These are phyloP conservation scores for Hyaloscypha bicolor DNA, from an alignment of 495 filamentous ascomycete genomes.

Conservation along the genomic window DNA sequence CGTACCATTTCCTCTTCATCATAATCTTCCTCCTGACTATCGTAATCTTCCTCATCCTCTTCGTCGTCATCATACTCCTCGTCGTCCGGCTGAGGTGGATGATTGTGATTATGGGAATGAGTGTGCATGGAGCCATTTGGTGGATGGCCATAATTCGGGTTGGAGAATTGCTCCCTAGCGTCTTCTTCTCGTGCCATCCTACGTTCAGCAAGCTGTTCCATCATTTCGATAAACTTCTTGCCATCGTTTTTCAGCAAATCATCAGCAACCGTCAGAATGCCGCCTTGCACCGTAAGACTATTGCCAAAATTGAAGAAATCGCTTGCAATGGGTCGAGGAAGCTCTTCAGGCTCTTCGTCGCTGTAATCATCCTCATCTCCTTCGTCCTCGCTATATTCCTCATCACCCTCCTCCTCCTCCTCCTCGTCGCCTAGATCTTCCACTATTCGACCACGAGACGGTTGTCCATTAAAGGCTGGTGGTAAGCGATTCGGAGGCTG, in stretches of 20 bases:
- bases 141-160: slow-evolving; percentile 44
- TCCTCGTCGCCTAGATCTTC: slow-evolving; percentile 62
- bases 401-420: slow-evolving; percentile 61
- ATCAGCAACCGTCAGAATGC: slow-evolving; percentile 97
- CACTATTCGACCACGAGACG: slow-evolving; percentile 55
- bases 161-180: slow-evolving; percentile 71
- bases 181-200: slow-evolving; percentile 97
- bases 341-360: slow-evolving; percentile 66
- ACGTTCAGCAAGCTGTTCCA: slow-evolving; percentile 97
- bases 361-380: slow-evolving; percentile 54
- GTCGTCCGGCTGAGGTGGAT: slow-evolving; percentile 64
- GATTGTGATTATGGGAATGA: slow-evolving; percentile 45
- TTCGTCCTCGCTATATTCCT: slow-evolving; percentile 44
- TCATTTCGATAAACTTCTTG: slow-evolving; percentile 99
- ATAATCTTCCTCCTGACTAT: slow-evolving; percentile 85
- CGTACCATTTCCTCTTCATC: slow-evolving; percentile 84
- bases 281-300: slow-evolving; percentile 95
- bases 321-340: slow-evolving; percentile 53
- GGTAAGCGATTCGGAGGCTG: slow-evolving; percentile 51
- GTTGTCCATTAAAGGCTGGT: slow-evolving; percentile 48
- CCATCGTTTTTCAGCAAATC: slow-evolving; percentile 98
- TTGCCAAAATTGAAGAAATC: slow-evolving; percentile 98
- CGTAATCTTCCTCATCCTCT: slow-evolving; percentile 80
- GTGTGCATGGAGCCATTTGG: slow-evolving; percentile 39
- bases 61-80: slow-evolving; percentile 68